These are phyloP conservation scores for Cochlearia excelsa DNA, from an alignment of 345 rosid genomes.

Conservation along the genomic window DNA sequence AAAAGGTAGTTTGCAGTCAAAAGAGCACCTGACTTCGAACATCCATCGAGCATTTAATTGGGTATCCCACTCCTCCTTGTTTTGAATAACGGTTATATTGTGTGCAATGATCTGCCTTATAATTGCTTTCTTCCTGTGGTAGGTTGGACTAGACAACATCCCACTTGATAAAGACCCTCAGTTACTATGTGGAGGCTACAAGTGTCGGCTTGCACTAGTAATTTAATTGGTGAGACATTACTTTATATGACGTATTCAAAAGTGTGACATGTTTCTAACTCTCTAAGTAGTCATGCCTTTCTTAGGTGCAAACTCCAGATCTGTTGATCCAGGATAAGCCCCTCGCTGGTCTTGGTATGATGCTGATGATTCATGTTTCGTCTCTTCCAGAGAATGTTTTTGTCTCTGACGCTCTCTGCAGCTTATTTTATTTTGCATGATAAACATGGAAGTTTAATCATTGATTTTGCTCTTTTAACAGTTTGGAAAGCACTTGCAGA, in stretches of 20 bases:
- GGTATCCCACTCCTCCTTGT: constrained; percentile 48
- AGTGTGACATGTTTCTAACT: constrained; percentile 5
- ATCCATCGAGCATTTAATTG: constrained; percentile 84
- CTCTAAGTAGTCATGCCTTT: constrained; percentile 19
- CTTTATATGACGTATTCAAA: neutral
- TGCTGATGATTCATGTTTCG: neutral
- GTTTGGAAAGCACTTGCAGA: constrained; percentile 97
- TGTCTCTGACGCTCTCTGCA: constrained; percentile 12
- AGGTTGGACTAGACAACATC: constrained; percentile 84
- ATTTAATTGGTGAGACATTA: constrained; percentile 66
- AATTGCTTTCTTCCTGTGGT: constrained; percentile 19
- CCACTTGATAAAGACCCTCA: constrained; percentile 85
- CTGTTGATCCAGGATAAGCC: constrained; percentile 86
- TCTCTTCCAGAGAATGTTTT: constrained; percentile 3
- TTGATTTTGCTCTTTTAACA: constrained; percentile 33
- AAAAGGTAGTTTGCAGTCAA: constrained; percentile 56
- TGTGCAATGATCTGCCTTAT: constrained; percentile 13
- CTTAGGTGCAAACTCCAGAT: constrained; percentile 82
- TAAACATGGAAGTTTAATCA: constrained; percentile 7
- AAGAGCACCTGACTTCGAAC: constrained; percentile 61
- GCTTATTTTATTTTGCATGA: constrained; percentile 15
- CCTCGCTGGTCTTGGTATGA: constrained; percentile 93
- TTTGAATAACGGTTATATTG: constrained; percentile 8
- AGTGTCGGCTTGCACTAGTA: constrained; percentile 88
- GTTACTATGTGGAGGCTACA: constrained; percentile 88